phyloP scores from a whole-genome alignment of 2,329 filamentous ascomycete species.

The Stagonosporopsis vannaccii region DNA sequence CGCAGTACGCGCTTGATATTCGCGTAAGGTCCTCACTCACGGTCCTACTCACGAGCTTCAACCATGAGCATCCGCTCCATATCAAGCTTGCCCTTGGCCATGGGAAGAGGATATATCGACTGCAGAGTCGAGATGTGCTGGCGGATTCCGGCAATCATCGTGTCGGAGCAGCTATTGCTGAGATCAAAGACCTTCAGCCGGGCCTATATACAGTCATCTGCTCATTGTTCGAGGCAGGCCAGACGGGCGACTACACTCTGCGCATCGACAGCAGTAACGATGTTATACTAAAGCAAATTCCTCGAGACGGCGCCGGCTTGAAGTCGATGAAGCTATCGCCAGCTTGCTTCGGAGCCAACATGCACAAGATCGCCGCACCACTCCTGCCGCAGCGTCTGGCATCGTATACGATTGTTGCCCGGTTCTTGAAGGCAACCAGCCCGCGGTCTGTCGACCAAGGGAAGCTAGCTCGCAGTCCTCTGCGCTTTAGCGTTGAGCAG shows the following conservation, averaged over 20 bases:
- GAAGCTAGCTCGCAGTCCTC: constrained; percentile 53
- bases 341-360: constrained; percentile 58
- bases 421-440: constrained; percentile 49
- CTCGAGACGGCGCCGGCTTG: constrained; percentile 77
- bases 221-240: constrained; percentile 86
- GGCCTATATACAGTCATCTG: constrained; percentile 88
- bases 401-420: constrained; percentile 64
- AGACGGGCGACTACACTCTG: constrained; percentile 76
- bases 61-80: constrained; percentile 76
- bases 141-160: constrained; percentile 89
- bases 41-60: constrained; percentile 74
- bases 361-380: constrained; percentile 62
- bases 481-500: constrained; percentile 76
- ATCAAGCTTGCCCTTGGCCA: constrained; percentile 82
- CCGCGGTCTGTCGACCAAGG: constrained; percentile 37
- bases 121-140: constrained; percentile 79
- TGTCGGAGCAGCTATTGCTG: constrained; percentile 76
- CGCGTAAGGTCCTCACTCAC: constrained; percentile 67
- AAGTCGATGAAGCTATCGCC: constrained; percentile 67
- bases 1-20: constrained; percentile 78
- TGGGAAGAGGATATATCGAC: constrained; percentile 72
- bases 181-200: constrained; percentile 65
- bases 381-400: constrained; percentile 64
- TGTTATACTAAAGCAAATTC: constrained; percentile 66
- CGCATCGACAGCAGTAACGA: constrained; percentile 71